Percentiles rank a stretch among this genome's conserved stretches.
phyloP scores from a whole-genome alignment of 495 filamentous ascomycete genomes.

The Letharia columbiana region DNA sequence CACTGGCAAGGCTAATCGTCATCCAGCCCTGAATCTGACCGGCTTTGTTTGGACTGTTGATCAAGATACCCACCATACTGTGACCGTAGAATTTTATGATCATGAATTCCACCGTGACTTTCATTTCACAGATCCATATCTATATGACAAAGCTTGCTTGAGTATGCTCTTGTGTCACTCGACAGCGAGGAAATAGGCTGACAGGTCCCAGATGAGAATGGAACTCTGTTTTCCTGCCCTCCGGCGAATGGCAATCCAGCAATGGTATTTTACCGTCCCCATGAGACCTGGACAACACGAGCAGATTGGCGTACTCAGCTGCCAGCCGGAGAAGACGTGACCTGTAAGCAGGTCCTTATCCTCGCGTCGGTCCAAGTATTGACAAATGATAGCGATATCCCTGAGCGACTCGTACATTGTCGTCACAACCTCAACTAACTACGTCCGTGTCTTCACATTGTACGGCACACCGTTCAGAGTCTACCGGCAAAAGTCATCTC shows the following conservation, averaged over 20 bases:
- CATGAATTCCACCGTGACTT: slow-evolving; percentile 84
- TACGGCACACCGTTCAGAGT: slow-evolving; percentile 84
- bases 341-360: slow-evolving; percentile 32
- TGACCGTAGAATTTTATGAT: slow-evolving; percentile 97
- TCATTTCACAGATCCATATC: slow-evolving; percentile 88
- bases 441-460: slow-evolving; percentile 85
- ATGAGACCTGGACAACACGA: slow-evolving; percentile 90
- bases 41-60: slow-evolving; percentile 96
- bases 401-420: slow-evolving; percentile 85
- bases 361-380: not conserved
- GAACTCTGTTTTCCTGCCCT: slow-evolving; percentile 76
- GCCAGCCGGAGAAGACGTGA: slow-evolving; percentile 70
- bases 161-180: slow-evolving; percentile 36
- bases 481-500: slow-evolving; percentile 80
- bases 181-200: slow-evolving; percentile 23
- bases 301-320: slow-evolving; percentile 84
- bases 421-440: slow-evolving; percentile 72
- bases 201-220: slow-evolving; percentile 56
- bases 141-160: slow-evolving; percentile 92
- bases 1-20: slow-evolving; percentile 22
- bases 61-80: slow-evolving; percentile 87
- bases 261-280: slow-evolving; percentile 89
- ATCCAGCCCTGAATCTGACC: slow-evolving; percentile 66
- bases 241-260: slow-evolving; percentile 60
- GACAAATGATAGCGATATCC: slow-evolving; percentile 56